Base-by-base conservation (phyloP, 176 grass and related monocot genomes). In the Neostapfia colusana region DNA sequence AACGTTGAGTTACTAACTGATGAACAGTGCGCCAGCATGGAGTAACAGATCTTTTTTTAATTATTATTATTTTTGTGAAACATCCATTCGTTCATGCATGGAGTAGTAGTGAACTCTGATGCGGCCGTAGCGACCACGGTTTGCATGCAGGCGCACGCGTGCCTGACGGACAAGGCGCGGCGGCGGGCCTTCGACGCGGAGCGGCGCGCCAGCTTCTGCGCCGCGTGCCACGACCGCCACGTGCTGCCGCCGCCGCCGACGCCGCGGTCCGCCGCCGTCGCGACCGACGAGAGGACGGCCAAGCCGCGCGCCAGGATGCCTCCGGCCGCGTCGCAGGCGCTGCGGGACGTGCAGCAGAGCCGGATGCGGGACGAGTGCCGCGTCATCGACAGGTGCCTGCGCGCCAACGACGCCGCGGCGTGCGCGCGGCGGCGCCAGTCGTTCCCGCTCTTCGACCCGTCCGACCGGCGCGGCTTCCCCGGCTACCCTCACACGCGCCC, bases 401-500 rank as follows among this genome's bases (percentile, higher is more conserved):
- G 68, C 18, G 72, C 72, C 63, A 86, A 87, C 74, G 31, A 25
- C 36, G 51, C 35, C 42, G 46, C 57, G 25, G 73, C 73, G 2
- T 31, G n/a, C 72, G 84, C 85, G 18, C 69, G 69, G 16, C 75
- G 81, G 5, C 81, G 75, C 69, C 76, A 79, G 60, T 87, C 89
- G 18, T 78, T 72, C 73, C 95, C 89, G 56, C 45, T 95, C 36
- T 98, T 98, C 74, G 85, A 98, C 63, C 91, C 91, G 1, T 79
- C 85, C 39, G 83, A 86, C 57, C 24, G 39, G 13, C 7, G 31
- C 25, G 27, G 46, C n/a, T 89, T 81, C 64, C 76, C 81, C 0
- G 78, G 84, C 67, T 98, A 98, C 72, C 91, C 89, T 7, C 85
- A 94, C 68, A 35, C 65, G 38, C 80, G 81, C 10, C 75, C 46